Base-by-base conservation (phyloP, 495 filamentous ascomycete genomes). In the Penicillium pulvis region DNA sequence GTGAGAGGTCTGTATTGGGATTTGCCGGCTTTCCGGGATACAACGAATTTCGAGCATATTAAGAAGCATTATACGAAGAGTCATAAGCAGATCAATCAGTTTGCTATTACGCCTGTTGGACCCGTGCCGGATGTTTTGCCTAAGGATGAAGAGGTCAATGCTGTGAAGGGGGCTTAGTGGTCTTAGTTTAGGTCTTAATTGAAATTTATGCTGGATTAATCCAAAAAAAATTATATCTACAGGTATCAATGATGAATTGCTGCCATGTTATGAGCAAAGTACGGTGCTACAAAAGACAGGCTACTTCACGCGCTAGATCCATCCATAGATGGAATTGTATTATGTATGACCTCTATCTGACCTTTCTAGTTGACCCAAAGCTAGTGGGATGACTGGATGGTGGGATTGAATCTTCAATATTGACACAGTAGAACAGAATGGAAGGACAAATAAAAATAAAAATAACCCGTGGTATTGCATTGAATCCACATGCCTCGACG, bases 11-110 rank as follows among this genome's bases (percentile, higher is more conserved):
- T 90, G 57, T 91, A 90, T 66, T 92, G 89, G 89, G 83, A 89
- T 66, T 57, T 78, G 11, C 78, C 78, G 16, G 83, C 81, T 53
- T 87, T 89, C 67, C 61, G 68, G 58, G 81, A 85, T 4, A 90
- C 87, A 39, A 88, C 83, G 11, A 67, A 87, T 50, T 89, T 88
- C 62, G 84, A 87, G 64, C 86, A 89, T 74, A 89, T 88, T 69
- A 88, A 87, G 75, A 81, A 80, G 20, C 86, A 89, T 69, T 89
- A 89, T 69, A 88, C 86, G 16, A 88, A 86, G 76, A 85, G 81
- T 61, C 86, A 89, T 76, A 75, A 68, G 70, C 86, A 88, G 77
- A 88, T 89, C 64, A 89, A 89, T 75, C 82, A 65, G 53, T 78
- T 76, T 66, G 68, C 61, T 24, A 87, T 89, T 66, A 89, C 86